These are phyloP conservation scores for Aureoboletus auriporus DNA, from an alignment of 768 basidiomycete genomes.

Conservation along the genomic window DNA sequence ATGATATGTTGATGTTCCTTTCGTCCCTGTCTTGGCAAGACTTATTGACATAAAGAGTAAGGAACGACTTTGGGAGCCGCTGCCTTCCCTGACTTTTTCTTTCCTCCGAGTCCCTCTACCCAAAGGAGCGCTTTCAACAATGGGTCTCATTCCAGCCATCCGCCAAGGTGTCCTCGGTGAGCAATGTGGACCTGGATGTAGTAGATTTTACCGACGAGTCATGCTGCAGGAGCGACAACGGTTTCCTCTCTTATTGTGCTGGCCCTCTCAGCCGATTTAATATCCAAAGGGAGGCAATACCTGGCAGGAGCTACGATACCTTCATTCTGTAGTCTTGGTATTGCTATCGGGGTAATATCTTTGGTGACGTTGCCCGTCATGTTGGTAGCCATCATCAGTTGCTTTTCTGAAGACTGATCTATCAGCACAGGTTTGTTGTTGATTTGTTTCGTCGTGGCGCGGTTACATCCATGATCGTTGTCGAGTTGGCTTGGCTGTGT, in stretches of 20 bases:
- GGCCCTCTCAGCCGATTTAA: constrained; percentile 25
- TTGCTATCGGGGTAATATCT: constrained; percentile 28
- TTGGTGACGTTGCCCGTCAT: constrained; percentile 28
- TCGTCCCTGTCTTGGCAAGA: constrained; percentile 1
- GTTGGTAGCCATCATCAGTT: constrained; percentile 6
- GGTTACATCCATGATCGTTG: constrained; percentile 35
- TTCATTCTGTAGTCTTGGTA: constrained; percentile 24
- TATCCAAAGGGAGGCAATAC: constrained; percentile 15
- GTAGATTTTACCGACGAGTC: constrained; percentile 1
- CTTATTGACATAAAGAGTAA: constrained; percentile 4
- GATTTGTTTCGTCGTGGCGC: constrained; percentile 35
- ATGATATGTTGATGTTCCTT: too few relatives aligned
- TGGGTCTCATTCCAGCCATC: constrained; percentile 10
- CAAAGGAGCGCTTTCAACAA: background rate
- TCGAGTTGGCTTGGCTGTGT: constrained; percentile 38
- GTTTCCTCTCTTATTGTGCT: constrained; percentile 31
- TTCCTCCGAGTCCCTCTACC: background rate
- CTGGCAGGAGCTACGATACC: background rate
- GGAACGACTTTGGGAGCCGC: background rate
- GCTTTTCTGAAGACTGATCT: background rate
- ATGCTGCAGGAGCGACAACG: constrained; percentile 8
- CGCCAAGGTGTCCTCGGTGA: constrained; percentile 24
- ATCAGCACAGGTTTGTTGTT: constrained; percentile 28
- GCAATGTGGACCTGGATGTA: background rate
- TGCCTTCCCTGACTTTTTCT: background rate